Evolutionary conservation across 2,329 filamentous ascomycete genomes (phyloP), one percentile per base, ranked within the genome.

Genomic region (Penicillium digitatum): DNA sequence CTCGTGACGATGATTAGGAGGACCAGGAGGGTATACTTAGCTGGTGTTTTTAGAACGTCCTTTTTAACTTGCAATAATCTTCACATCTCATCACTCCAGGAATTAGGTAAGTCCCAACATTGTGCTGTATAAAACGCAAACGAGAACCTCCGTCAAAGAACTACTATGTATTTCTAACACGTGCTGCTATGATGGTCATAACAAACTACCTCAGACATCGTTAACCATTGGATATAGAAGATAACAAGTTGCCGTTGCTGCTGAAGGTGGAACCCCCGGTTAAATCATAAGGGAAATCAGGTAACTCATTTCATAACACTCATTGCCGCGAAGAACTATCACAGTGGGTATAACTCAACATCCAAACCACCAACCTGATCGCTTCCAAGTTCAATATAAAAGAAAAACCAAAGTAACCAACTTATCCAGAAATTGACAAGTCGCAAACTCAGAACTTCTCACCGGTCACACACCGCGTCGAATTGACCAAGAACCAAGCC

Each of bases 401-500:
- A 18, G n/a, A 34, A 35, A 46, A 37, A 18, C 10, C 20, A 44
- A 31, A 42, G 14, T 12, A 27, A 46, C 22, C 37, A 44, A 40
- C 45, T 26, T 5, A 51, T 3, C 11, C 8, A 16, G 1, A 29
- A 47, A 37, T 26, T 11, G 1, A 12, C 14, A 18, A 48, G 3
- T n/a, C 54, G 32, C 31, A 54, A 62, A 55, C 54, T 69, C 56
- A 77, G 58, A 73, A 72, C 60, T 74, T 74, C 63, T 76, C 70
- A 55, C 74, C 74, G 3, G 73, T 76, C 38, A 75, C 59, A 52
- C 72, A 74, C 31, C 72, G 67, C 9, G 73, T 74, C 22, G 70
- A 47, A 50, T 61, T 65, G 7, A 78, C 72, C 61, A 78, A 54
- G 34, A 75, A 11, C 75, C 74, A 78, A 18, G 72, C 71, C 22